Evolutionary conservation across 2,329 filamentous ascomycete genomes (phyloP).

Genomic region (Alternaria ventricosa): DNA sequence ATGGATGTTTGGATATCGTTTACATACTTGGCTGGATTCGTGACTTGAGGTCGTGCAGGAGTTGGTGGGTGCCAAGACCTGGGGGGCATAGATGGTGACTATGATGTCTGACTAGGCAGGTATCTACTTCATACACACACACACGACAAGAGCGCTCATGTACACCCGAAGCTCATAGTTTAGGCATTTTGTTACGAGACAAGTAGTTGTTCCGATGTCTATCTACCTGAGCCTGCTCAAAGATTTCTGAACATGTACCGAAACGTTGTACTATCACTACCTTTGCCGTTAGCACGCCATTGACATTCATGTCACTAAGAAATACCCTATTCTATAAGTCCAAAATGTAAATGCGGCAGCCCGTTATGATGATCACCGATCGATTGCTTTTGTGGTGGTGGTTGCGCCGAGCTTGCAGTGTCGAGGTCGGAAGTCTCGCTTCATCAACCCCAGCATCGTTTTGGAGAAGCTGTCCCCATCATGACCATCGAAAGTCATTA

Average conservation of each 20-base stretch:
- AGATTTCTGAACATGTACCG: neutral
- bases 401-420: no score
- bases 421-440: no score
- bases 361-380: neutral
- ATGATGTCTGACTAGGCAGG: neutral
- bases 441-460: no score
- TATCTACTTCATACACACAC: neutral
- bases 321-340: neutral
- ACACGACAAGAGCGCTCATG: no score
- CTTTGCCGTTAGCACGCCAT: neutral
- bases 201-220: neutral
- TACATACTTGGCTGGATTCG: rapidly evolving
- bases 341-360: neutral
- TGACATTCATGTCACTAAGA: neutral
- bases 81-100: neutral
- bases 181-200: no score
- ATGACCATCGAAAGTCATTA: no score
- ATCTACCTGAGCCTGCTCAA: neutral
- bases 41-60: neutral
- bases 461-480: no score
- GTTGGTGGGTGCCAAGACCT: neutral
- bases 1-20: neutral
- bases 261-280: neutral
- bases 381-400: neutral
- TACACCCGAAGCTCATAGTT: no score